Conservation (phyloP, 768 basidiomycete genomes). For the Rickenella mellea region DNA sequence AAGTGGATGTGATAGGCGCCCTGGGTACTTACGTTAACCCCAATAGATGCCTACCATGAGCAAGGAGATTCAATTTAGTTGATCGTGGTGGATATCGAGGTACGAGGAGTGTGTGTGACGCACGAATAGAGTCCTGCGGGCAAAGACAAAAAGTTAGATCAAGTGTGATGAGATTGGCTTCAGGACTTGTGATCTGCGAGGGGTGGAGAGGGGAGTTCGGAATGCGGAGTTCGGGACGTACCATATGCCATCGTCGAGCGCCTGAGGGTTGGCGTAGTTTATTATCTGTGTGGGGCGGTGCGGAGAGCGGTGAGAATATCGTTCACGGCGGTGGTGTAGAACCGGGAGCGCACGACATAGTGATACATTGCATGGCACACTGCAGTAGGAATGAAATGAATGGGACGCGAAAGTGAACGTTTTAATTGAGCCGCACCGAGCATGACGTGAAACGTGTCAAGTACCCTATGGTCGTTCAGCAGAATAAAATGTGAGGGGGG, state of each 20-base stretch:
- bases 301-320: neutral
- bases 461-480: neutral
- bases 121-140: neutral
- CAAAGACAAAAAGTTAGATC: constrained; percentile 28
- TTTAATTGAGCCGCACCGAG: neutral
- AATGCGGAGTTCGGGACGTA: constrained; percentile 8
- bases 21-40: neutral
- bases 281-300: constrained; percentile 20
- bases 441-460: neutral
- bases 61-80: constrained; percentile 26
- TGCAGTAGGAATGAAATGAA: neutral
- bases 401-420: neutral
- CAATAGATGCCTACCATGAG: constrained; percentile 12
- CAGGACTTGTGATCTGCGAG: neutral
- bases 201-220: neutral
- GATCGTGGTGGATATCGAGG: constrained; percentile 22
- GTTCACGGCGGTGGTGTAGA: constrained; percentile 1
- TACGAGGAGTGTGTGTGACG: neutral
- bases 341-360: constrained; percentile 36
- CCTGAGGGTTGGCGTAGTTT: constrained; percentile 26
- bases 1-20: neutral
- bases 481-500: neutral
- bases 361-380: constrained; percentile 24
- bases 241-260: constrained; percentile 27
- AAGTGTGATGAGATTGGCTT: constrained; percentile 16